Percentiles rank a stretch among this genome's conserved stretches.
phyloP scores from a whole-genome alignment of 768 basidiomycete species.

The Pulveroboletus frians region DNA sequence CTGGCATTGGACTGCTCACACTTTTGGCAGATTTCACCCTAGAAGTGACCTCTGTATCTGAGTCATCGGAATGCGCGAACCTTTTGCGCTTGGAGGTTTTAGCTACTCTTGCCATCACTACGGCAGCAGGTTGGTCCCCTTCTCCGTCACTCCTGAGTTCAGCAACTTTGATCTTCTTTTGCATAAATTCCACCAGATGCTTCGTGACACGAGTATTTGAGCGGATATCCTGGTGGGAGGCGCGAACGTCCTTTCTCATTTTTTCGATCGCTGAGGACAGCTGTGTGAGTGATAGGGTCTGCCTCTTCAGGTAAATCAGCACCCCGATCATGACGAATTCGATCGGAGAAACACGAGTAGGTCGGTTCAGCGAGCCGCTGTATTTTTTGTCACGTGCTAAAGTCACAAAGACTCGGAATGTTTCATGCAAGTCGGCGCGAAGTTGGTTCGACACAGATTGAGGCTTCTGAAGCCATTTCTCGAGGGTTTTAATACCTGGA shows the following conservation, averaged over 20 bases:
- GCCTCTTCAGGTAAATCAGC: constrained; percentile 36
- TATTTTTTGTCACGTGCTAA: constrained; percentile 32
- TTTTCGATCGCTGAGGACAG: constrained; percentile 39
- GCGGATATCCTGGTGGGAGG: constrained; percentile 37
- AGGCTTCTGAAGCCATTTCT: constrained; percentile 34
- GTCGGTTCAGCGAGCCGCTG: constrained; percentile 29
- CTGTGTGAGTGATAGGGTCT: constrained; percentile 34
- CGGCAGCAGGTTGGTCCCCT: constrained; percentile 27
- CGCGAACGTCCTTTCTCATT: constrained; percentile 37
- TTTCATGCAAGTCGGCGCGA: constrained; percentile 27
- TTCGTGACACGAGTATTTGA: constrained; percentile 35
- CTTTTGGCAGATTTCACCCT: constrained; percentile 16
- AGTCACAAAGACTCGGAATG: constrained; percentile 32
- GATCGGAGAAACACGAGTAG: constrained; percentile 37
- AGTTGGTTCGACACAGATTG: constrained; percentile 25
- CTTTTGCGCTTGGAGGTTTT: constrained; percentile 28
- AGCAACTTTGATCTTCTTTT: constrained; percentile 29
- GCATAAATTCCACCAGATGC: constrained; percentile 30
- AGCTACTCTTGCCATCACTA: constrained; percentile 3
- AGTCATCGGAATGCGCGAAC: constrained; percentile 19
- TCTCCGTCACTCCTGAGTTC: constrained; percentile 31
- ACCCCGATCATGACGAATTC: constrained; percentile 43
- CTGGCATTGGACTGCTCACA: not conserved
- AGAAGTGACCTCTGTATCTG: constrained; percentile 13
- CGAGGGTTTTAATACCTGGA: constrained; percentile 27